Percentiles rank a stretch among this genome's conserved stretches.
phyloP scores from a whole-genome alignment of 768 basidiomycete genomes.

The Kwoniella shandongensis region DNA sequence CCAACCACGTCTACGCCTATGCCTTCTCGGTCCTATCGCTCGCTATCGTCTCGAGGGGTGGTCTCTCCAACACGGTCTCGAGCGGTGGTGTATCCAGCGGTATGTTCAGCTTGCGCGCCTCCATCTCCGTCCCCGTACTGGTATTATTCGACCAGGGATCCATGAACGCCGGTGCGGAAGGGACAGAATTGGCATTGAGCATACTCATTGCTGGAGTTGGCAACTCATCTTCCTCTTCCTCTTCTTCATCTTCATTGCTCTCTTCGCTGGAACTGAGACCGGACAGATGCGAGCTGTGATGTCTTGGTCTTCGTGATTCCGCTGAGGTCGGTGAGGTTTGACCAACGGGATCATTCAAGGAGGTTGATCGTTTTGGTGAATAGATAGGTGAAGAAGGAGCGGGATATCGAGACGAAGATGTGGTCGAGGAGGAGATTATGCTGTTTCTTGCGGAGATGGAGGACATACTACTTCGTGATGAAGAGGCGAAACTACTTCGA shows the following conservation, averaged over 20 bases:
- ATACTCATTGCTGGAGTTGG: conserved; percentile 6
- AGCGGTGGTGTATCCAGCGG: conserved; percentile 25
- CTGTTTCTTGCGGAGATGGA: conserved; percentile 9
- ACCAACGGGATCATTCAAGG: not conserved
- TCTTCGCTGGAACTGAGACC: conserved; percentile 15
- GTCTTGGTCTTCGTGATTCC: not conserved
- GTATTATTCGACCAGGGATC: conserved; percentile 15
- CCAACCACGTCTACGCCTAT: too few species aligned
- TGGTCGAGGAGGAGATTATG: conserved; percentile 9
- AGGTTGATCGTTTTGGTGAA: not conserved
- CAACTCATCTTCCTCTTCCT: conserved; percentile 4
- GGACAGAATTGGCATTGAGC: not conserved
- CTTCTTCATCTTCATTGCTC: conserved; percentile 12
- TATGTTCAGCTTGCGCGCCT: not conserved
- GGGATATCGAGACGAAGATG: conserved; percentile 16
- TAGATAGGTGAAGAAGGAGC: not conserved
- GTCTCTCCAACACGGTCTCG: conserved; percentile 16
- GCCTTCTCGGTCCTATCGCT: conserved; percentile 23
- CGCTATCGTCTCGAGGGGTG: conserved; percentile 22
- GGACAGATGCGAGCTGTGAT: not conserved
- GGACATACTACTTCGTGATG: conserved; percentile 8
- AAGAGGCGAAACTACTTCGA: conserved; percentile 9
- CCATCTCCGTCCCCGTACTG: not conserved
- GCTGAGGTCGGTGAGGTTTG: not conserved
- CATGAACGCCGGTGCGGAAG: conserved; percentile 6